Evolutionary conservation across 306 rosid genomes (phyloP), one percentile per base, ranked within the genome.

Genomic region (Ammopiptanthus mongolicus): DNA sequence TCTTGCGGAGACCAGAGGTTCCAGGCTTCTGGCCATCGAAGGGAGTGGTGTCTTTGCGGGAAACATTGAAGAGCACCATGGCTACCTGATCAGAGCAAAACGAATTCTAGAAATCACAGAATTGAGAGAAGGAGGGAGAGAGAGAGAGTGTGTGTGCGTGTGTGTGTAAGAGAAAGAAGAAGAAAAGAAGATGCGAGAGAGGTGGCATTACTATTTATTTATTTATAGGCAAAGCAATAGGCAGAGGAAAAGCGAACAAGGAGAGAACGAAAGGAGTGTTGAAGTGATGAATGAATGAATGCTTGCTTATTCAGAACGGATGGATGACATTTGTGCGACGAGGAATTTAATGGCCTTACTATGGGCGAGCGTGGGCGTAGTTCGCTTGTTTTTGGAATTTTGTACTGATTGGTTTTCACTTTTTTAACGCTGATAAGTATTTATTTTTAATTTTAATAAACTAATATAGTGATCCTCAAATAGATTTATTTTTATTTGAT

Each of bases 11-110:
- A 69, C 99, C 99, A 57, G 99, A 96, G 75, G 99, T 96, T 46
- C 99, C 99, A 55, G 99, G 99, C 93, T 96, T 96, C 80, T 96
- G 99, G 90, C 96, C 99, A 34, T 92, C 96, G 86, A 92, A 74
- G 13, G 98, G 99, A 80, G 83, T 60, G 6, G 97, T 87, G 21
- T 81, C 68, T 18, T 84, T 76, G 69, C 79, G 88, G 19, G 90
- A 63, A 22, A 96, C 90, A 10, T 71, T 84, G 89, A 87, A 90
- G 31, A 87, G 82, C 82, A 86, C 91, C 97, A 92, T 89, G 64
- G 21, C 46, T 55, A 69, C 68, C 82, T 63, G 75, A 33, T 3
- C 14, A 37, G 61, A 57, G 46, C 37, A 47, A 44, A 53, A 71
- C 29, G 60, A 80, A 76, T 41, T 42, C 46, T 0, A 67, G 65